Evolutionary conservation across 306 rosid genomes (phyloP), one percentile per base, ranked within the genome.

Genomic region (Castanea mollissima): DNA sequence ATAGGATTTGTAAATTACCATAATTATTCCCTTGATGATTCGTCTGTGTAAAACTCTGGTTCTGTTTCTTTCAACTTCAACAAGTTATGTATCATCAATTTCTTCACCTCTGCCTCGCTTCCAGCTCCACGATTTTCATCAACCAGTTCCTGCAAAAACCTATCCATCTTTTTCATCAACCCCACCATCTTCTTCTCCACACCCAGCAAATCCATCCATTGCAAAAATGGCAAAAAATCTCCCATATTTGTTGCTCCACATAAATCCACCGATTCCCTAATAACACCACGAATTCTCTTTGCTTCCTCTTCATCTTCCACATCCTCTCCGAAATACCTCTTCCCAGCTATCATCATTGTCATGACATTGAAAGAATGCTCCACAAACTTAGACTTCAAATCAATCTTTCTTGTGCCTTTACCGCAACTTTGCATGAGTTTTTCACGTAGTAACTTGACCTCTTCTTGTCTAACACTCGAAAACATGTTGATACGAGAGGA

Each of bases 1-100:
- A 55, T 62, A 31, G 62, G 84, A 60, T 64, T 23, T 78, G 34
- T 78, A 18, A 73, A 78, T 78, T 32, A 83, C 91, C 76, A 82
- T 25, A 18, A 86, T 34, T 6, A 79, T 76, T 1, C 82, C 88
- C 64, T 83, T 86, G 21, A 86, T 29, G 0, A 79, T 83, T 85
- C 83, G 4, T 76, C 56, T 0, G 84, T 67, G 38, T 79, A 86
- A 70, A 77, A 72, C 0, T 83, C 41, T 2, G 85, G 89, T 2
- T 85, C 83, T 2, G 51, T 55, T 29, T 83, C 25, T 62, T 82
- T 83, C 63, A 77, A 71, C 7, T 79, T 72, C 51, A 88, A 56
- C 81, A 86, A 49, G 54, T 12, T 49, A 49, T 13, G 54, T 49
- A 49, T 49, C 54, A 12, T 49, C 16, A 49, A 49, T 49, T 49